Conservation (phyloP, 2,329 filamentous ascomycete genomes). For the Pestalotiopsis sp. region DNA sequence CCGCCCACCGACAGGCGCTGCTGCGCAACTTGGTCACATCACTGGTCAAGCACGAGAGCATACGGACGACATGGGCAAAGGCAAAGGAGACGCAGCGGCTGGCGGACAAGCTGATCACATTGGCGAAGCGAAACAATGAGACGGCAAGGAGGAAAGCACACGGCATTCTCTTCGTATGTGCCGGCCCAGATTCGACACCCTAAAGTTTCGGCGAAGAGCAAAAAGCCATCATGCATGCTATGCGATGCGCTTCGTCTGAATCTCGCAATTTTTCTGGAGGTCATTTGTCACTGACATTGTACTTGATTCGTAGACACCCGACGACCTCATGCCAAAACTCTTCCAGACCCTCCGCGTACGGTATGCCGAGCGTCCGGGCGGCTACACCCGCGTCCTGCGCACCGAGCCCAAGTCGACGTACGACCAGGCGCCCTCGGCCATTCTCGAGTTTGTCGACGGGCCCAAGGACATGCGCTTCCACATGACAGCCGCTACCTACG, state of each 20-base stretch:
- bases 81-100: conserved; percentile 95
- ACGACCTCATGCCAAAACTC: conserved; percentile 78
- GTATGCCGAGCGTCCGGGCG: conserved; percentile 79
- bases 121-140: conserved; percentile 91
- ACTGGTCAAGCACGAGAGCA: conserved; percentile 89
- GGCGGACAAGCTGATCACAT: conserved; percentile 91
- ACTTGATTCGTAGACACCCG: conserved; percentile 57
- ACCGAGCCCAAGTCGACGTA: conserved; percentile 82
- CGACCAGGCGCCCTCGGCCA: conserved; percentile 87
- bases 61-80: conserved; percentile 94
- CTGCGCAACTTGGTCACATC: conserved; percentile 96
- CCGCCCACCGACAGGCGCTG: conserved; percentile 86
- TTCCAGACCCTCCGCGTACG: conserved; percentile 81
- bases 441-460: conserved; percentile 93
- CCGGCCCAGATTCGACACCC: conserved; percentile 8
- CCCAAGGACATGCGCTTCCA: conserved; percentile 93
- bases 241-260: conserved; percentile 28
- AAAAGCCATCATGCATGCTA: not conserved
- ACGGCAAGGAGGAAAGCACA: conserved; percentile 75
- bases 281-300: conserved; percentile 12
- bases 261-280: conserved; percentile 3
- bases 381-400: conserved; percentile 92
- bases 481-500: conserved; percentile 85
- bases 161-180: conserved; percentile 81
- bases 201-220: conserved; percentile 27